A percentile compares a stretch with the other conserved stretches of the same genome.
These are phyloP conservation scores for Umbelopsis sp. DNA, from an alignment of 192 early-diverging fungal species.

Conservation along the genomic window DNA sequence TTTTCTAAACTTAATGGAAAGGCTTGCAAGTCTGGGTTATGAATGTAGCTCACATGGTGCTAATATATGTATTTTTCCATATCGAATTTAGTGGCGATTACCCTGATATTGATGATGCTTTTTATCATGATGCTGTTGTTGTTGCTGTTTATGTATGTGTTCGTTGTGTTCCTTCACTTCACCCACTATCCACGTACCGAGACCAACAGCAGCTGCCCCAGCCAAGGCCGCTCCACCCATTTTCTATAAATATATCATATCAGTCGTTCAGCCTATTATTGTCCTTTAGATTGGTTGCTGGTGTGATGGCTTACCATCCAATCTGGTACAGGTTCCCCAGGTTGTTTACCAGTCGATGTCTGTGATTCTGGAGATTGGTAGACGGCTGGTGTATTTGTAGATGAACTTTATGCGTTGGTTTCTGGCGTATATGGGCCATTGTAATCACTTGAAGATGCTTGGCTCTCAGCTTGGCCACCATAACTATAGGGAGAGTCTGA, in stretches of 20 bases:
- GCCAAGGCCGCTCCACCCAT: conserved; percentile 37
- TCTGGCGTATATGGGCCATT: conserved; percentile 3
- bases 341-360: neutral
- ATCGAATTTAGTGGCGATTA: neutral
- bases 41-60: neutral
- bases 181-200: conserved; percentile 31
- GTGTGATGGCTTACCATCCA: conserved; percentile 30
- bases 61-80: neutral
- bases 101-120: conserved; percentile 11
- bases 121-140: neutral
- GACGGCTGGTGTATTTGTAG: neutral
- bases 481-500: conserved; percentile 1
- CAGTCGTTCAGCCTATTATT: no score
- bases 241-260: conserved; percentile 29
- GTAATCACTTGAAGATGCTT: neutral
- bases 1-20: no score
- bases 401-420: neutral
- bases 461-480: neutral
- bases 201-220: conserved; percentile 39
- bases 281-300: neutral
- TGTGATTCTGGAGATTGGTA: neutral
- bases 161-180: conserved; percentile 38
- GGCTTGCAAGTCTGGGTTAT: no score
- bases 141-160: conserved; percentile 16
- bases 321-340: conserved; percentile 22